These are phyloP conservation scores for Tripterygium wilfordii DNA, from an alignment of 177 flowering plant species.

Conservation along the genomic window DNA sequence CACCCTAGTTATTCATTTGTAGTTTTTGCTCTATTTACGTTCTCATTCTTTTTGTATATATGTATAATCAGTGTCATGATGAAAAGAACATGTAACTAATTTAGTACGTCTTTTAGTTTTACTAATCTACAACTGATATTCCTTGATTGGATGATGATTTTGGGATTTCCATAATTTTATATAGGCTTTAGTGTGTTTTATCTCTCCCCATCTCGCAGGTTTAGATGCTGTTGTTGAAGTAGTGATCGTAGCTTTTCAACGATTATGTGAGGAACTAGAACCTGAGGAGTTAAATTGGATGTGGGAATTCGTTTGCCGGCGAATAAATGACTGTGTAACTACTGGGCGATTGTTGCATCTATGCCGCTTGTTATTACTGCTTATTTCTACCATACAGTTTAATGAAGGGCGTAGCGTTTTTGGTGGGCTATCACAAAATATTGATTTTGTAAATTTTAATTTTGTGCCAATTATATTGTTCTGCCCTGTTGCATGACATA, in stretches of 20 bases:
- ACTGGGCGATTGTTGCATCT: constrained; percentile 29
- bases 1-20: no score
- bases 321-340: constrained; percentile 23
- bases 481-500: background rate
- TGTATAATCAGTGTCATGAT: no score
- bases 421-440: constrained; percentile 34
- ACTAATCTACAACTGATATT: no score
- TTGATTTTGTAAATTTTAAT: constrained; percentile 6
- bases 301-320: constrained; percentile 45
- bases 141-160: no score
- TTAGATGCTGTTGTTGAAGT: constrained; percentile 60
- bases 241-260: constrained; percentile 37
- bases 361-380: constrained; percentile 46
- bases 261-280: constrained; percentile 47
- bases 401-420: constrained; percentile 27
- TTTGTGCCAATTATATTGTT: background rate
- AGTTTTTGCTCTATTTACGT: no score
- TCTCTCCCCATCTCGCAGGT: constrained; percentile 33
- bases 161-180: no score
- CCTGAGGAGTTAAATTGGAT: constrained; percentile 43
- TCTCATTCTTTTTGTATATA: no score
- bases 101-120: no score
- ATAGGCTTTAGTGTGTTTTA: no score
- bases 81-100: no score
- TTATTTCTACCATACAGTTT: constrained; percentile 39